Evolutionary conservation across 768 basidiomycete genomes (phyloP).

Genomic region (Panaeolus papilionaceus): DNA sequence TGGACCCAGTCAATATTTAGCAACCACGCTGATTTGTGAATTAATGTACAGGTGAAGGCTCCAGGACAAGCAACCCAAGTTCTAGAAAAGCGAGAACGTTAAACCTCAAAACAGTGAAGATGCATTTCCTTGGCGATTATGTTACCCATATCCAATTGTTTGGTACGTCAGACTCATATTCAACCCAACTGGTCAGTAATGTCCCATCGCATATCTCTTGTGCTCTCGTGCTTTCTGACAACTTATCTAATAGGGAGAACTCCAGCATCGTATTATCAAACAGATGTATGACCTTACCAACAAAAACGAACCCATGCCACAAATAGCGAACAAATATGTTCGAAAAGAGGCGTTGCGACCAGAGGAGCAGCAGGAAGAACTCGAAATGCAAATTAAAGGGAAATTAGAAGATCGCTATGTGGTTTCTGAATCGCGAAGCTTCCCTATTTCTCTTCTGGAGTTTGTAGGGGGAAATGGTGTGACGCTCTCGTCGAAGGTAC

Average conservation of each 20-base stretch:
- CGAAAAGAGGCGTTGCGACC: not conserved
- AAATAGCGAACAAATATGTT: slow-evolving; percentile 35
- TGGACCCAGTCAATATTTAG: not conserved
- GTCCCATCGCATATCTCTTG: not conserved
- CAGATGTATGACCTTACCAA: slow-evolving; percentile 41
- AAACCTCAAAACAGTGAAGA: slow-evolving; percentile 42
- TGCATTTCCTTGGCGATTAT: slow-evolving; percentile 29
- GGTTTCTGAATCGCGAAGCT: not conserved
- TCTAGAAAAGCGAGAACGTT: slow-evolving; percentile 26
- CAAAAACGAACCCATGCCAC: slow-evolving; percentile 34
- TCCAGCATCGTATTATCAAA: slow-evolving; percentile 47
- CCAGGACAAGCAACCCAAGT: too few relatives aligned
- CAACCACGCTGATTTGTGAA: too few relatives aligned
- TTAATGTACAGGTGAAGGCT: too few relatives aligned
- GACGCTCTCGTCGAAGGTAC: not conserved
- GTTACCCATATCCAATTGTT: slow-evolving; percentile 33
- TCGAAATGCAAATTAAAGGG: not conserved
- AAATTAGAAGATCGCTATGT: not conserved
- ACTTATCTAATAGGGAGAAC: slow-evolving; percentile 41
- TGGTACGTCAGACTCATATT: slow-evolving; percentile 46
- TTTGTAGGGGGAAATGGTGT: not conserved
- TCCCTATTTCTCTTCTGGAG: not conserved
- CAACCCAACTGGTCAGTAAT: slow-evolving; percentile 44
- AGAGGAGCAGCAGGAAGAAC: not conserved
- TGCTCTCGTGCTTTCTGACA: slow-evolving; percentile 19